phyloP scores from a whole-genome alignment of 257 asterid genomes.

The Solanum ossicruentum region DNA sequence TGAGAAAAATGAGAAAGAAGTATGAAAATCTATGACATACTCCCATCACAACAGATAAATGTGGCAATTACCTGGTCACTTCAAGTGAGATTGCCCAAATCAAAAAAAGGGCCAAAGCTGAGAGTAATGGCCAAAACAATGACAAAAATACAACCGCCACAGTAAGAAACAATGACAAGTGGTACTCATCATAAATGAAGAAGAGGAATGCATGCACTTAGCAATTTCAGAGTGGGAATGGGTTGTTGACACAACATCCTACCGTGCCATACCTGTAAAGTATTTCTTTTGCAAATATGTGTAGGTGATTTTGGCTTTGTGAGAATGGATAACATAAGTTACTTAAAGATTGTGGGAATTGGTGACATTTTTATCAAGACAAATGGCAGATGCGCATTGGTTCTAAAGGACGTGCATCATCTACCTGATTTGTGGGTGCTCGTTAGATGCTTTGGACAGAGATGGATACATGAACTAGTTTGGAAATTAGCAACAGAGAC shows the following conservation, averaged over 20 bases:
- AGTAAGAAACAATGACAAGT: neutral
- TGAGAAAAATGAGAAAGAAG: neutral
- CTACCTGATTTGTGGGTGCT: neutral
- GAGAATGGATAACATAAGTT: neutral
- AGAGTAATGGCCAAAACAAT: neutral
- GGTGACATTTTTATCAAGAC: neutral
- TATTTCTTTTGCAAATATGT: neutral
- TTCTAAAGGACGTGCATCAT: neutral
- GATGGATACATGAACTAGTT: neutral
- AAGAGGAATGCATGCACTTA: neutral
- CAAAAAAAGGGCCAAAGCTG: neutral
- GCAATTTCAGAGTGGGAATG: neutral
- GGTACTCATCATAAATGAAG: neutral
- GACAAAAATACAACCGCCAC: neutral
- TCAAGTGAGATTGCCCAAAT: neutral
- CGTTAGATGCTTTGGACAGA: neutral
- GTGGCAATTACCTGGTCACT: neutral
- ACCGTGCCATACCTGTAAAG: neutral
- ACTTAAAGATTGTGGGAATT: neutral
- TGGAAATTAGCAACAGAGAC: neutral
- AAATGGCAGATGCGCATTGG: neutral
- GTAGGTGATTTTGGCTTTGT: neutral
- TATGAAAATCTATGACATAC: neutral
- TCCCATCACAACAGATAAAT: neutral
- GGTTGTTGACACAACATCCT: neutral